Percentiles rank a stretch among this genome's conserved stretches.
Evolutionary conservation across 768 basidiomycete genomes (phyloP).

Genomic region (Porpolomopsis calyptriformis): DNA sequence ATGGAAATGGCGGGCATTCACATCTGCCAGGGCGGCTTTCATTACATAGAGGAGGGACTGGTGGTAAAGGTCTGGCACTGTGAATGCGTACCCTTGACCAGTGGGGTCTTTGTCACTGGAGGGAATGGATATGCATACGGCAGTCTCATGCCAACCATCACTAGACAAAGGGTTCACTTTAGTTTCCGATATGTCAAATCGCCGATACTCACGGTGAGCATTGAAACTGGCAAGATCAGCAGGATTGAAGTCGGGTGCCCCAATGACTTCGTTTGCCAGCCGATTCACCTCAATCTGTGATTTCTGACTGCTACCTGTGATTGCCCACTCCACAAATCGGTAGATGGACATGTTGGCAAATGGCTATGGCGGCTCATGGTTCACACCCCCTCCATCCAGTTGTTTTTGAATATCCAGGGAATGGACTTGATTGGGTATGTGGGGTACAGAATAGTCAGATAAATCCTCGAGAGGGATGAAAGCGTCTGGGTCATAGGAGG

Average conservation of each 20-base stretch:
- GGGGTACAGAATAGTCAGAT: neutral
- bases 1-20: conserved; percentile 12
- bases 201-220: conserved; percentile 12
- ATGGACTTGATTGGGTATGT: neutral
- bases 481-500: conserved; percentile 8
- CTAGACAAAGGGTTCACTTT: neutral
- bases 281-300: conserved; percentile 4
- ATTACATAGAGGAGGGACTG: conserved; percentile 18
- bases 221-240: conserved; percentile 11
- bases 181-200: conserved; percentile 9
- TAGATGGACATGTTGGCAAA: conserved; percentile 22
- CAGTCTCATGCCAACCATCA: conserved; percentile 11
- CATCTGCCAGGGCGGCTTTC: conserved; percentile 12
- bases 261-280: conserved; percentile 10
- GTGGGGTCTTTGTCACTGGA: conserved; percentile 6
- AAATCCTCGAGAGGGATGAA: conserved; percentile 6
- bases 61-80: conserved; percentile 19
- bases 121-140: conserved; percentile 12
- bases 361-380: conserved; percentile 10
- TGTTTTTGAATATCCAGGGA: neutral
- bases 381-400: too few relatives aligned
- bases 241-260: conserved; percentile 11
- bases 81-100: conserved; percentile 13
- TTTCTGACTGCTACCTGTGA: conserved; percentile 7
- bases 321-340: conserved; percentile 12